A percentile compares a stretch with the other conserved stretches of the same genome.
phyloP scores from a whole-genome alignment of 306 rosid genomes.

The Vigna angularis region DNA sequence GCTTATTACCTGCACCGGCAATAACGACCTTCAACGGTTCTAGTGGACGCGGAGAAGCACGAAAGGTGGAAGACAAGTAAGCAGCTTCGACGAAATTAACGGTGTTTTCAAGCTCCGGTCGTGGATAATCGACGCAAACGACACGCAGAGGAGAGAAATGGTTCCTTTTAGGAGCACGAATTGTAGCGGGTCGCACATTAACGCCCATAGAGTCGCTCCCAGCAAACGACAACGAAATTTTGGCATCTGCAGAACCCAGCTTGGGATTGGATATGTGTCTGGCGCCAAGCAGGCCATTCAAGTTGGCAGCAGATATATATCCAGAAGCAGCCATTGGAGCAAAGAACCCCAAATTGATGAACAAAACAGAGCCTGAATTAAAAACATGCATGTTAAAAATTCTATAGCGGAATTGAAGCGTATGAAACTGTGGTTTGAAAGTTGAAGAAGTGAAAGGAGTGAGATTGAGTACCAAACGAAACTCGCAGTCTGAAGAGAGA shows the following conservation, averaged over 20 bases:
- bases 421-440: not conserved
- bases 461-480: not conserved
- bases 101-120: constrained; percentile 83
- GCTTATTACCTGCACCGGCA: constrained; percentile 90
- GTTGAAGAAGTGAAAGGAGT: not conserved
- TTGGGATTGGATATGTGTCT: constrained; percentile 42
- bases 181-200: constrained; percentile 42
- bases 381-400: not conserved
- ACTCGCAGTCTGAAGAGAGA: no score
- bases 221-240: constrained; percentile 57
- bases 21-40: constrained; percentile 79
- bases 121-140: constrained; percentile 85
- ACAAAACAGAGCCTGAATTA: not conserved
- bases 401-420: not conserved
- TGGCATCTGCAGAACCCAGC: constrained; percentile 37
- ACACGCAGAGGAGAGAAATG: constrained; percentile 61
- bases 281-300: constrained; percentile 50
- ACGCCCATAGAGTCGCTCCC: constrained; percentile 62
- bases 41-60: constrained; percentile 68
- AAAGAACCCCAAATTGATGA: not conserved
- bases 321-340: constrained; percentile 59
- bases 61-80: constrained; percentile 77
- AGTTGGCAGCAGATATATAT: constrained; percentile 63
- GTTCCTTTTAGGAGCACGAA: constrained; percentile 49
- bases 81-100: constrained; percentile 88